A percentile compares a stretch with the other conserved stretches of the same genome.
These are phyloP conservation scores for Annona cherimola DNA, from an alignment of 164 flowering plant species.

Conservation along the genomic window DNA sequence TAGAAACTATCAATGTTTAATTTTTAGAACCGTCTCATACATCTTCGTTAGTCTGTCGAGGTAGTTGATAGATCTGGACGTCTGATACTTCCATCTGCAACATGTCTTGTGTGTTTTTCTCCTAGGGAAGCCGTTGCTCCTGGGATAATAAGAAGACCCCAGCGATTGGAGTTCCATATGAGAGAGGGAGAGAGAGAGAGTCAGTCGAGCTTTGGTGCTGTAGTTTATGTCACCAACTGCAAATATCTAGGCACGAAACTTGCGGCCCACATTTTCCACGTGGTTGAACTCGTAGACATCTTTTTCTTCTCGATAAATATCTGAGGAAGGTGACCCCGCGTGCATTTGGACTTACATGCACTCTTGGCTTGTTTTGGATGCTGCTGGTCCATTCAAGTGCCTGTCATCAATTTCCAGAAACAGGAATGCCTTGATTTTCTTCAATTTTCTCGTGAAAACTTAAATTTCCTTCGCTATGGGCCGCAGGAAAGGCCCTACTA, in stretches of 20 bases:
- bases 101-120: slow-evolving; percentile 1
- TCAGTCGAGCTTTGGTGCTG: background rate
- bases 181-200: slow-evolving; percentile 1
- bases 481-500: too few species aligned
- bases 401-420: too few species aligned
- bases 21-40: slow-evolving; percentile 14
- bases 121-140: background rate
- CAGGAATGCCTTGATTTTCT: too few species aligned
- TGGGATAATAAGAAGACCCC: slow-evolving; percentile 6
- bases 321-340: background rate
- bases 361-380: background rate
- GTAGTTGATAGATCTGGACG: slow-evolving; percentile 10
- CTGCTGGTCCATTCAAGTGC: background rate
- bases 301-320: background rate
- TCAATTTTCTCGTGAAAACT: too few species aligned
- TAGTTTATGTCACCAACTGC: background rate
- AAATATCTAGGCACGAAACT: background rate
- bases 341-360: background rate
- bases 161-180: slow-evolving; percentile 16
- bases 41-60: slow-evolving; percentile 11
- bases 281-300: background rate
- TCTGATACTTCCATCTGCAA: slow-evolving; percentile 10
- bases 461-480: too few species aligned
- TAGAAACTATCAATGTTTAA: background rate
- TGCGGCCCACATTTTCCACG: background rate